Percentiles rank a stretch among this genome's conserved stretches.
Conservation (phyloP, 352 stramenopile genomes). For the Aphanomyces astaci region DNA sequence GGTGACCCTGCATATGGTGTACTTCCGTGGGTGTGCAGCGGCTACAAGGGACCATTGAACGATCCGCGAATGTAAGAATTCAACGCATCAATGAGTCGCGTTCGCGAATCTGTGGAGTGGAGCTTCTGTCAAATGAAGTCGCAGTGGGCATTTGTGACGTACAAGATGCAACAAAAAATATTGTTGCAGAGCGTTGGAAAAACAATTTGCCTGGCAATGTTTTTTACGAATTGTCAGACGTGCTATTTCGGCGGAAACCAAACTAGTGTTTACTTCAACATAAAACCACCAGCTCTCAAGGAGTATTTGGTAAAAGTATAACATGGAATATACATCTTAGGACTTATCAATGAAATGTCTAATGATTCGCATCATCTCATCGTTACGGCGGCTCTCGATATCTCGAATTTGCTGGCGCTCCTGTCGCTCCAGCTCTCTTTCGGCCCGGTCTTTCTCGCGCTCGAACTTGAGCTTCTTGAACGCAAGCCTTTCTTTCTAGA, state of each 20-base stretch:
- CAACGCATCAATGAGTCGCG: conserved; percentile 20
- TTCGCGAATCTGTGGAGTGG: conserved; percentile 22
- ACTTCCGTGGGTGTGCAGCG: background rate
- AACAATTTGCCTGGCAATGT: background rate
- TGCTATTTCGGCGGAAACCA: background rate
- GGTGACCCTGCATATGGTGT: conserved; percentile 23
- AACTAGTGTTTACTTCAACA: background rate
- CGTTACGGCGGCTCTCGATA: background rate
- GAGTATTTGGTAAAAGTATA: background rate
- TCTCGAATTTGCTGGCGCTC: background rate
- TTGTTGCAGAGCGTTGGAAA: background rate
- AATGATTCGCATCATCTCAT: conserved; percentile 1
- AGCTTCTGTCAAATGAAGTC: conserved; percentile 20
- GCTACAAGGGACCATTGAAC: conserved; percentile 11
- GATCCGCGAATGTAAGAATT: background rate
- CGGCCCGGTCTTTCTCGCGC: background rate
- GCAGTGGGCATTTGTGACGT: conserved; percentile 21
- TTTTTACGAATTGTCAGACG: background rate
- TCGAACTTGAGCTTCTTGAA: background rate
- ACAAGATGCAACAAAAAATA: conserved; percentile 13
- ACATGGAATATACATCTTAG: background rate
- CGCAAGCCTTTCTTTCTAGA: background rate
- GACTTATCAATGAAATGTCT: background rate
- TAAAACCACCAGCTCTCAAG: background rate
- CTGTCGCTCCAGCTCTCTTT: background rate